Base-by-base conservation (phyloP, 2,329 filamentous ascomycete species). In the Fusarium sp. region DNA sequence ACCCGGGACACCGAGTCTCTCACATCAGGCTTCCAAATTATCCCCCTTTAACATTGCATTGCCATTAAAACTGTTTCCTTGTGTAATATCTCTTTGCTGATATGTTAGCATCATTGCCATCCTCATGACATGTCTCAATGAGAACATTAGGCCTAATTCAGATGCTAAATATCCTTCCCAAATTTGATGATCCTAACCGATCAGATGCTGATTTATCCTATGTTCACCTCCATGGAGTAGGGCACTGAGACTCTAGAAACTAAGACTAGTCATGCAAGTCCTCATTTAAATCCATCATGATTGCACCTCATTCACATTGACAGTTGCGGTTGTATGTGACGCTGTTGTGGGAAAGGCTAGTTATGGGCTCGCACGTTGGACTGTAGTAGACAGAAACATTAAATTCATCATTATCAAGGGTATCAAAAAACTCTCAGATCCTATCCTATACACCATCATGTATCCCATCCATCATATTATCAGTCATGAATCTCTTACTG, bases 401-500 rank as follows among this genome's bases (percentile, higher is more conserved):
- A 48, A 18, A 27, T 48, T 48, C 22, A 48, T 48, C 43, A 48
- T 48, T 48, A 27, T 48, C 43, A 48, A 48, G 43, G 43, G 43
- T 48, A 48, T 48, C 43, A 48, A 48, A 16, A 27, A 48, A 27
- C 43, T 45, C 41, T n/a, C 41, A 45, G 22, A 14, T 14, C 66
- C 66, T 45, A 14, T 14, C 66, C 66, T 65, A 58, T 71, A 60
- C 45, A 52, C 68, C 61, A 64, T 67, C 41, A 70, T 59, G 65
- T 57, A 58, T 57, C 56, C 57, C 65, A 37, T 45, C 33, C 33
- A 27, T 54, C 52, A 48, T 37, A 61, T 31, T 48, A 52, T 29
- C 33, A 45, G 27, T 50, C 61, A 31, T 54, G 61, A 64, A 45
- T 60, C 22, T 50, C 66, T 74, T 74, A 82, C 74, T 75, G 81